Conservation (phyloP, 176 grass and related monocot genomes). For the sorghum (Sorghum bicolor) region DNA sequence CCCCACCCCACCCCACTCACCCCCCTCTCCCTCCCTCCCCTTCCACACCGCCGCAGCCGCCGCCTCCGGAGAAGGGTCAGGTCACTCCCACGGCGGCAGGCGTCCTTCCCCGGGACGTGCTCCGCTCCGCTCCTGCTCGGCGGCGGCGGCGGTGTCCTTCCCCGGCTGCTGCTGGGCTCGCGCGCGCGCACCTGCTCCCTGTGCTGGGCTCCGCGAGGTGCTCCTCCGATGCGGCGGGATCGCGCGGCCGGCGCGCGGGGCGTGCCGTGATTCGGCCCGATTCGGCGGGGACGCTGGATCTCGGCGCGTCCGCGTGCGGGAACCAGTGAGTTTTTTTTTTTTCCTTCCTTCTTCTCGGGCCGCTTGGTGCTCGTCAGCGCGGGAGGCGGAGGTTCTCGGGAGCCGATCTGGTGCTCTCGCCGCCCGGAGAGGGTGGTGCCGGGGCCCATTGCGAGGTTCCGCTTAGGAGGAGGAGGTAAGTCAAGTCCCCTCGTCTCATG, state of each 20-base stretch:
- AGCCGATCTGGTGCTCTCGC: conserved; percentile 34
- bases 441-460: conserved; percentile 3
- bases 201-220: background rate
- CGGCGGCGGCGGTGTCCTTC: background rate
- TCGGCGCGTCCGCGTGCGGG: background rate
- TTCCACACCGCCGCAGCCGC: background rate
- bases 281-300: conserved; percentile 3
- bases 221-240: conserved; percentile 12
- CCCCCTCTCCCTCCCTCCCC: too few relatives aligned
- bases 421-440: background rate
- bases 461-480: background rate
- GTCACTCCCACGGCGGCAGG: background rate
- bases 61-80: background rate
- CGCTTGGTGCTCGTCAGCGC: background rate
- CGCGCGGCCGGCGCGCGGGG: background rate
- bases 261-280: conserved; percentile 19
- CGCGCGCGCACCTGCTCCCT: background rate
- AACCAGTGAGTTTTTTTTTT: background rate
- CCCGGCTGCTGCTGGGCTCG: background rate
- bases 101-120: background rate
- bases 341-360: background rate
- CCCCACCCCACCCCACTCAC: conserved; percentile 9
- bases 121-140: background rate
- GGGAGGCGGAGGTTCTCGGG: background rate
- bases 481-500: background rate